These are phyloP conservation scores for Moesziomyces globuligerus DNA, from an alignment of 1,284 basidiomycete species.

Conservation along the genomic window DNA sequence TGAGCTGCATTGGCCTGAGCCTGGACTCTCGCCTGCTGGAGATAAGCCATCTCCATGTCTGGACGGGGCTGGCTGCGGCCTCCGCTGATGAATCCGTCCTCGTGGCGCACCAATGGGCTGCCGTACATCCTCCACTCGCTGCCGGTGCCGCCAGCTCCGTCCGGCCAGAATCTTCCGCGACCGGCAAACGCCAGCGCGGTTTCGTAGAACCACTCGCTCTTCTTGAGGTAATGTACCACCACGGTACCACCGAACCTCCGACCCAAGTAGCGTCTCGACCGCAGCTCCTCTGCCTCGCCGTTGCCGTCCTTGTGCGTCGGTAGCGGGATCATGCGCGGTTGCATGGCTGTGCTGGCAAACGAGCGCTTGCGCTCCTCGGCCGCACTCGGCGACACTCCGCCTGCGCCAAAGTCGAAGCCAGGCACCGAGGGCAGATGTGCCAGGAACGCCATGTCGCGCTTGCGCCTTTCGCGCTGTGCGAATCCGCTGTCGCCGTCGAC, in stretches of 20 bases:
- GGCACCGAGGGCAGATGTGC: slow-evolving; percentile 58
- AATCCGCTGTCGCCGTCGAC: slow-evolving; percentile 8
- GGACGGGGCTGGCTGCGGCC: slow-evolving; percentile 52
- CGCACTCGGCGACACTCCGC: slow-evolving; percentile 38
- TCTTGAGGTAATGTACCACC: slow-evolving; percentile 96
- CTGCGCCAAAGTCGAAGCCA: slow-evolving; percentile 45
- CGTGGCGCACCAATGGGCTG: slow-evolving; percentile 55
- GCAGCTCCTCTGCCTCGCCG: slow-evolving; percentile 71
- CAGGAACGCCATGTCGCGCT: slow-evolving; percentile 68
- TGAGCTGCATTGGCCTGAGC: slow-evolving; percentile 48
- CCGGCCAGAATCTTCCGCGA: slow-evolving; percentile 73
- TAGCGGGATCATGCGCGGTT: slow-evolving; percentile 50
- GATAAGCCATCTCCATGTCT: slow-evolving; percentile 50
- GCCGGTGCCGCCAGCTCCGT: slow-evolving; percentile 56
- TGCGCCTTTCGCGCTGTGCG: slow-evolving; percentile 6
- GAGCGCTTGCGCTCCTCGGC: slow-evolving; percentile 39
- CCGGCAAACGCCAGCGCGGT: slow-evolving; percentile 87
- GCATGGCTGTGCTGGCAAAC: slow-evolving; percentile 27
- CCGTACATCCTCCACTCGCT: slow-evolving; percentile 60
- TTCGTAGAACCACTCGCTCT: slow-evolving; percentile 94
- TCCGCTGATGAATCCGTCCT: slow-evolving; percentile 50
- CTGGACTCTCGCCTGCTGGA: slow-evolving; percentile 43
- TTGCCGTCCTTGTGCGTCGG: slow-evolving; percentile 54
- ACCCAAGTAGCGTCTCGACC: slow-evolving; percentile 67
- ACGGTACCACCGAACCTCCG: slow-evolving; percentile 80